These are phyloP conservation scores for Myxozyma monticola DNA, from an alignment of 805 yeast species.

Conservation along the genomic window DNA sequence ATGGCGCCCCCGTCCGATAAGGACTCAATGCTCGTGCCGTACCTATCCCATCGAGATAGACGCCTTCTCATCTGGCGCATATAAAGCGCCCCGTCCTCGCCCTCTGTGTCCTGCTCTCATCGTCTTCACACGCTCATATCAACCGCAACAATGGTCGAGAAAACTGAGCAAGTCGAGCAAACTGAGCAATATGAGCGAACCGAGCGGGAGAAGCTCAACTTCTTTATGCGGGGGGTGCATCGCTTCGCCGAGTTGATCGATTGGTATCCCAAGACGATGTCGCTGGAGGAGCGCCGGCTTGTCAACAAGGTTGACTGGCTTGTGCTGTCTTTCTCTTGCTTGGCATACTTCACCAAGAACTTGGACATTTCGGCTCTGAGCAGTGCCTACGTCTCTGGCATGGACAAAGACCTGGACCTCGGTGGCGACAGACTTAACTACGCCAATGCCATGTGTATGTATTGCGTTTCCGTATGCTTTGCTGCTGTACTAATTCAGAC, in stretches of 20 bases:
- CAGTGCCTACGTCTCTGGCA: conserved; percentile 69
- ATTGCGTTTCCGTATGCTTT: conserved; percentile 22
- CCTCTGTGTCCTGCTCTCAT: too few relatives aligned
- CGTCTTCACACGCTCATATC: too few relatives aligned
- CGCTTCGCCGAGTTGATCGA: conserved; percentile 14
- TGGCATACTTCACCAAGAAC: conserved; percentile 69
- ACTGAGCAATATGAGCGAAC: too few relatives aligned
- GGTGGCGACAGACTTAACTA: conserved; percentile 60
- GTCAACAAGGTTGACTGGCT: conserved; percentile 57
- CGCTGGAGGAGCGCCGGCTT: conserved; percentile 50
- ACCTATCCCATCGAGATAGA: too few relatives aligned
- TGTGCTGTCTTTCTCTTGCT: conserved; percentile 55
- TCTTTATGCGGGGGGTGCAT: neutral
- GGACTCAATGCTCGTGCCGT: too few relatives aligned
- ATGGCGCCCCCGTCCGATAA: too few relatives aligned
- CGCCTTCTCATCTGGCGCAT: too few relatives aligned
- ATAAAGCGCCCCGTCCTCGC: too few relatives aligned
- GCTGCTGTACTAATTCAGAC: neutral
- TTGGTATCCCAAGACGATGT: conserved; percentile 29
- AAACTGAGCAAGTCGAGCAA: too few relatives aligned
- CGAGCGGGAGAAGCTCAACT: too few relatives aligned
- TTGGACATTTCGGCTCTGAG: conserved; percentile 60
- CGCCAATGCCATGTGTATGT: conserved; percentile 48
- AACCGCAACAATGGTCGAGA: too few relatives aligned
- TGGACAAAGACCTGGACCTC: conserved; percentile 56